Evolutionary conservation across 345 rosid genomes (phyloP).

Genomic region (Linum trigynum): DNA sequence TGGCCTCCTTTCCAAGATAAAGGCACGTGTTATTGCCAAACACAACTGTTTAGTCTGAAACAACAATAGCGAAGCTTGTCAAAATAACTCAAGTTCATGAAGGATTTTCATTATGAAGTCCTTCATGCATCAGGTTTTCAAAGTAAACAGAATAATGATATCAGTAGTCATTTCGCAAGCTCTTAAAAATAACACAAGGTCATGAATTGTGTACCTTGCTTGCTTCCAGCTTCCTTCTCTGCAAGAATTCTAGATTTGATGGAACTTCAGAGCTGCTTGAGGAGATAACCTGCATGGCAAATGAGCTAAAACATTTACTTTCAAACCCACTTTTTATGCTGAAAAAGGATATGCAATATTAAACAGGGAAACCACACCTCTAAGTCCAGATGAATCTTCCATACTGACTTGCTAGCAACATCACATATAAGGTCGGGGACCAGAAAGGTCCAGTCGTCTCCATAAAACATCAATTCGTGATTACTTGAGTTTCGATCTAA

Average conservation of each 20-base stretch:
- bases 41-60: conserved; percentile 86
- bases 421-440: conserved; percentile 87
- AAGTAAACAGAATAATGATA: background rate
- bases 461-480: conserved; percentile 52
- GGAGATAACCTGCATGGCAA: conserved; percentile 69
- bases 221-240: conserved; percentile 83
- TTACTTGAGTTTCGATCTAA: conserved; percentile 42
- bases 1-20: conserved; percentile 85
- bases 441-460: conserved; percentile 84
- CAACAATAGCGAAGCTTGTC: conserved; percentile 2
- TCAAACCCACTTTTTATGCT: background rate
- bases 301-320: conserved; percentile 9
- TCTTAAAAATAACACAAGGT: background rate
- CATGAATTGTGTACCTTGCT: conserved; percentile 47
- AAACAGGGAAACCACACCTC: conserved; percentile 45
- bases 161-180: background rate
- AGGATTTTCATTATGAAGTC: background rate
- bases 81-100: conserved; percentile 1
- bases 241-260: conserved; percentile 77
- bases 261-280: conserved; percentile 93
- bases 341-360: background rate
- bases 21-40: conserved; percentile 56
- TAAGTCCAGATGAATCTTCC: conserved; percentile 87
- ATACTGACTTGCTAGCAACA: conserved; percentile 53
- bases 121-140: background rate